Percentiles rank a stretch among this genome's conserved stretches.
Conservation (phyloP, 1,284 basidiomycete species). For the Tylopilus sp. region DNA sequence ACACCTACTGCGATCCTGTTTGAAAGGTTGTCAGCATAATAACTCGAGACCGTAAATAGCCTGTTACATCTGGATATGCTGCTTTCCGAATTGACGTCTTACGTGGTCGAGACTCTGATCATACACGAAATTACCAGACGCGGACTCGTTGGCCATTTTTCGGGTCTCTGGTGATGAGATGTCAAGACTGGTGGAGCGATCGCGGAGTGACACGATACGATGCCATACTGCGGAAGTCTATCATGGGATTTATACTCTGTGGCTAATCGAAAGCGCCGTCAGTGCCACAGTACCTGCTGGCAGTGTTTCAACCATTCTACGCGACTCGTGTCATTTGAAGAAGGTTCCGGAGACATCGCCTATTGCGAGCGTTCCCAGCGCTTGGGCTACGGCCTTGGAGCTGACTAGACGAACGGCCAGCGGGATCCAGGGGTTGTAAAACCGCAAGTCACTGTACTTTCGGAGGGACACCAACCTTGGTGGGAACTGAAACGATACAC, state of each 20-base stretch:
- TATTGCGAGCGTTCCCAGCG: not conserved
- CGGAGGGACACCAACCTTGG: not conserved
- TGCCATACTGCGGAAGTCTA: not conserved
- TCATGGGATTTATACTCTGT: not conserved
- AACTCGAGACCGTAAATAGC: not conserved
- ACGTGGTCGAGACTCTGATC: constrained; percentile 20
- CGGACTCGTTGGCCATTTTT: not conserved
- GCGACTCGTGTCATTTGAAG: not conserved
- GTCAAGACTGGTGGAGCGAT: not conserved
- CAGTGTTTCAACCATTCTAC: not conserved
- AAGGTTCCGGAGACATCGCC: not conserved
- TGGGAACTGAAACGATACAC: too few relatives aligned
- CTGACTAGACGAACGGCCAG: not conserved
- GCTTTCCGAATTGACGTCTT: constrained; percentile 22
- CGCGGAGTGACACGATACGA: not conserved
- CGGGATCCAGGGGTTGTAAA: not conserved
- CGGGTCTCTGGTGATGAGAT: not conserved
- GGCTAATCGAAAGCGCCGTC: not conserved
- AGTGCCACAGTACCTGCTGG: not conserved
- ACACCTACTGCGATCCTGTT: constrained; percentile 55
- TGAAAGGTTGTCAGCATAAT: constrained; percentile 5
- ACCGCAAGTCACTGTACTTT: too few relatives aligned
- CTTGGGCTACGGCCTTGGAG: not conserved
- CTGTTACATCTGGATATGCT: constrained; percentile 29
- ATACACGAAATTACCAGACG: constrained; percentile 16